Conservation (phyloP, 495 filamentous ascomycete species). For the Penicillium coffeae region DNA sequence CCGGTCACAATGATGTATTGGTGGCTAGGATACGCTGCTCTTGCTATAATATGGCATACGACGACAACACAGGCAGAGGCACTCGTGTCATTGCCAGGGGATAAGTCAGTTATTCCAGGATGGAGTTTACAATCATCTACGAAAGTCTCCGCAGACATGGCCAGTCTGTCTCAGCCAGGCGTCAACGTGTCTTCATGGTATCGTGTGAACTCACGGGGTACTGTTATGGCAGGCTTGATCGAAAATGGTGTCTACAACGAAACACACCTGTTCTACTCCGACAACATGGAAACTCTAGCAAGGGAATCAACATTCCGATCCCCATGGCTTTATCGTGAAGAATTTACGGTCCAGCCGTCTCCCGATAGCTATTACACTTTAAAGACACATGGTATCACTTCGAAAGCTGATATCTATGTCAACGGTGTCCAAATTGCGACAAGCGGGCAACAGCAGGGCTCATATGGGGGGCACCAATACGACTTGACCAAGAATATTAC, state of each 20-base stretch:
- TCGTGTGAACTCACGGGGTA: constrained; percentile 46
- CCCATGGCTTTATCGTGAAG: constrained; percentile 61
- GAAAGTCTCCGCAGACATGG: constrained; percentile 30
- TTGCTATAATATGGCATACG: constrained; percentile 2
- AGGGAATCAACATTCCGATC: constrained; percentile 45
- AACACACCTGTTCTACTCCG: constrained; percentile 53
- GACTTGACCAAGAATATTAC: constrained; percentile 45
- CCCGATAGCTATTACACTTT: constrained; percentile 48
- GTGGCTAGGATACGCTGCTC: not conserved
- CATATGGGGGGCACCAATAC: constrained; percentile 54
- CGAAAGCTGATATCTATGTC: constrained; percentile 57
- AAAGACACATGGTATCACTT: constrained; percentile 56
- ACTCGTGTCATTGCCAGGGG: constrained; percentile 19
- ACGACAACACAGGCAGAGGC: not conserved
- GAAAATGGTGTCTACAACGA: constrained; percentile 53
- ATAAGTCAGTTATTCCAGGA: constrained; percentile 44
- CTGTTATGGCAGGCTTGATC: constrained; percentile 57
- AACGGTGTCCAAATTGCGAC: constrained; percentile 53
- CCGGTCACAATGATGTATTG: constrained; percentile 3
- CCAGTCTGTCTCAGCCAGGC: constrained; percentile 40
- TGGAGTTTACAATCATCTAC: constrained; percentile 56
- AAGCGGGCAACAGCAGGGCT: constrained; percentile 48
- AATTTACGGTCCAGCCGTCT: constrained; percentile 41
- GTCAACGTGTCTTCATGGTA: constrained; percentile 53
- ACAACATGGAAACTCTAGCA: constrained; percentile 42